phyloP scores from a whole-genome alignment of 208 protist genomes.

The Trichomonas vaginalis region DNA sequence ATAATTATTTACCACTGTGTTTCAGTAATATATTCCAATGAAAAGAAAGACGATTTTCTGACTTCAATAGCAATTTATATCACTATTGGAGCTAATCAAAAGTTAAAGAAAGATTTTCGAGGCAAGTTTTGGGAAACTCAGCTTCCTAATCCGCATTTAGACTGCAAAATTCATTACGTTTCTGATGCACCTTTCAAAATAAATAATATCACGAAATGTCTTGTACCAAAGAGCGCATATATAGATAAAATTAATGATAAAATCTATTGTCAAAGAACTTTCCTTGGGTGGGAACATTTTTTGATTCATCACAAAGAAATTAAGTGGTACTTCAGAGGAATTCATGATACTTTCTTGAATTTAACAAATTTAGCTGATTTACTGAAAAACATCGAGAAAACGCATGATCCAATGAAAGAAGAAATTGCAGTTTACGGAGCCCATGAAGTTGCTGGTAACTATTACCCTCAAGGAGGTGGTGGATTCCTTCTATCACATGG shows the following conservation, averaged over 20 bases:
- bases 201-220: background rate
- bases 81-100: background rate
- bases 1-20: too few species aligned
- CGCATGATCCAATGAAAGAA: background rate
- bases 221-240: background rate
- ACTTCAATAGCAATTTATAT: background rate
- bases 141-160: background rate
- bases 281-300: background rate
- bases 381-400: background rate
- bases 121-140: background rate
- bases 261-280: background rate
- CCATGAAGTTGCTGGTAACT: background rate
- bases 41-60: too few species aligned
- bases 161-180: background rate
- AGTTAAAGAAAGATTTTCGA: background rate
- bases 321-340: background rate
- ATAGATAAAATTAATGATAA: background rate
- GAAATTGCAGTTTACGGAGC: background rate
- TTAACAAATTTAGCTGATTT: background rate
- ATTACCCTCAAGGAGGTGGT: background rate
- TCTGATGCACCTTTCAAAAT: background rate
- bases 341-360: background rate
- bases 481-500: background rate
- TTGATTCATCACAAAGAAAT: background rate
- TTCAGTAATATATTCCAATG: too few species aligned